phyloP scores from a whole-genome alignment of 805 yeast species.

The Monosporozyma aerobia region DNA sequence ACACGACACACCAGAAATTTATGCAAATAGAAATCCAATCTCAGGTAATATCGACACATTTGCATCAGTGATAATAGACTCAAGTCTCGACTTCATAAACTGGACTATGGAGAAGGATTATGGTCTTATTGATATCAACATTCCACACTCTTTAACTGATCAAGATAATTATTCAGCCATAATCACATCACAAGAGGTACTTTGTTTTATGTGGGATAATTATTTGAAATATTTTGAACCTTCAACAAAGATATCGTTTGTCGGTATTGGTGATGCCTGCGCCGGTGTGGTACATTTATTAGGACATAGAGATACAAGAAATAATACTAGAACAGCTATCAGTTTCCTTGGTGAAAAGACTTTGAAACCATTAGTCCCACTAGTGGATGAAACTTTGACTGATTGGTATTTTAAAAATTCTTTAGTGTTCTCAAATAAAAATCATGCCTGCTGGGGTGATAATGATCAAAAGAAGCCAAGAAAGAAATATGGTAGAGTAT shows the following conservation, averaged over 20 bases:
- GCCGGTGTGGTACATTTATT: slow-evolving; percentile 78
- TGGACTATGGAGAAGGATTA: slow-evolving; percentile 54
- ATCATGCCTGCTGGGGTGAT: slow-evolving; percentile 75
- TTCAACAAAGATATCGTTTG: slow-evolving; percentile 60
- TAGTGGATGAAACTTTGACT: slow-evolving; percentile 78
- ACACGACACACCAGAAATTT: slow-evolving; percentile 87
- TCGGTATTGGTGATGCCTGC: slow-evolving; percentile 86
- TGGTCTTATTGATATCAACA: slow-evolving; percentile 77
- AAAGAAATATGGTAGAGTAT: slow-evolving; percentile 82
- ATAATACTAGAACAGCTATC: slow-evolving; percentile 60
- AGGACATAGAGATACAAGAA: slow-evolving; percentile 67
- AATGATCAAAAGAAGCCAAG: slow-evolving; percentile 62
- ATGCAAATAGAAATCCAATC: slow-evolving; percentile 77
- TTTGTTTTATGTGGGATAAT: slow-evolving; percentile 84
- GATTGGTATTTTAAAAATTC: slow-evolving; percentile 91
- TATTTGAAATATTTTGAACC: slow-evolving; percentile 63
- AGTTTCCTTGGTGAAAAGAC: slow-evolving; percentile 59
- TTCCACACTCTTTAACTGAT: slow-evolving; percentile 47
- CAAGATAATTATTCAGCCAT: slow-evolving; percentile 51
- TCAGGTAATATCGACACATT: slow-evolving; percentile 70
- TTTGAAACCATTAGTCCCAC: slow-evolving; percentile 73
- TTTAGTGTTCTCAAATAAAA: slow-evolving; percentile 63
- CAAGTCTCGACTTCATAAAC: slow-evolving; percentile 58
- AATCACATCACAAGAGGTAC: slow-evolving; percentile 64
- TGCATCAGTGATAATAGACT: slow-evolving; percentile 67